Evolutionary conservation across 108 stramenopile genomes (phyloP).

Genomic region (Aurantiochytrium sp.): DNA sequence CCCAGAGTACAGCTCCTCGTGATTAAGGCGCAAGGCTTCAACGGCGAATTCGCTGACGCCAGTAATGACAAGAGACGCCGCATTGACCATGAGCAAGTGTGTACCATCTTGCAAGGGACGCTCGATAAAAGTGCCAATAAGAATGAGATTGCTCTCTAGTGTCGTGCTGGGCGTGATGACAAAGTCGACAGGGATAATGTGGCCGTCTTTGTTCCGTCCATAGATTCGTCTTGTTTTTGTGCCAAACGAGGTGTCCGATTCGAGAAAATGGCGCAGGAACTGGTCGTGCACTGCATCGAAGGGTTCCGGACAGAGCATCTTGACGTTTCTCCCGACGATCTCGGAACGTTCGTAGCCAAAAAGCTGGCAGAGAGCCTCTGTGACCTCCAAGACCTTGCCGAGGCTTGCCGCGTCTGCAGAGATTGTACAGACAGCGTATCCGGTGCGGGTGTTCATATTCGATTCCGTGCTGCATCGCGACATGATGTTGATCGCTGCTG

Average conservation of each 20-base stretch:
- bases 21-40: background rate
- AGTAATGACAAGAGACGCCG: background rate
- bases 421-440: background rate
- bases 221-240: background rate
- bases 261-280: background rate
- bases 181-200: background rate
- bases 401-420: background rate
- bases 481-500: background rate
- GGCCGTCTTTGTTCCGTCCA: background rate
- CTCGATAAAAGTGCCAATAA: background rate
- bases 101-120: background rate
- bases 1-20: background rate
- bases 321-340: background rate
- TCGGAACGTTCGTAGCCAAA: background rate
- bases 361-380: background rate
- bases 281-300: background rate
- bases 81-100: background rate
- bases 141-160: background rate
- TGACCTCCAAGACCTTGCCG: background rate
- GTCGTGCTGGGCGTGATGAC: background rate
- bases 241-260: background rate
- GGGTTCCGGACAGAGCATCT: background rate
- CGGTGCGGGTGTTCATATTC: background rate
- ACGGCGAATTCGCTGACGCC: background rate
- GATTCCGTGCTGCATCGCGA: background rate